Conservation (phyloP, 306 rosid species). For the Dalbergia cultrata region DNA sequence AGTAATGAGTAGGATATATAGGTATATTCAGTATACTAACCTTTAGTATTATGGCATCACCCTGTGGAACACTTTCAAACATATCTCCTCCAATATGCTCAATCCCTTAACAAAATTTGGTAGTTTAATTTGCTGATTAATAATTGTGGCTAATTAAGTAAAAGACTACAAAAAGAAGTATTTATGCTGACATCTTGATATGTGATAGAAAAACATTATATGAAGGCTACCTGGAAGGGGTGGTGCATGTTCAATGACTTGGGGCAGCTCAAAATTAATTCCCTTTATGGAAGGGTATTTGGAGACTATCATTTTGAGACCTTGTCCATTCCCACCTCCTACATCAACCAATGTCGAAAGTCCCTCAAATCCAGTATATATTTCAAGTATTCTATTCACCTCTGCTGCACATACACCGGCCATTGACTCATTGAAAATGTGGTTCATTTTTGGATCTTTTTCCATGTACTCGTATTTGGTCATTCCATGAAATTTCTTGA, state of each 20-base stretch:
- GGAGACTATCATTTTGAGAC: conserved; percentile 46
- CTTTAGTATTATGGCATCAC: conserved; percentile 49
- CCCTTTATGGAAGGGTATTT: conserved; percentile 49
- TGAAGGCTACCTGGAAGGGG: conserved; percentile 22
- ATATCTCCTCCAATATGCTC: conserved; percentile 54
- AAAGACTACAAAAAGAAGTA: not conserved
- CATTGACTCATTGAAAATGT: conserved; percentile 44
- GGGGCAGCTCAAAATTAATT: conserved; percentile 54
- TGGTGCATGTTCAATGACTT: conserved; percentile 45
- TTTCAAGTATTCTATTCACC: conserved; percentile 43
- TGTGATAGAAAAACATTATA: not conserved
- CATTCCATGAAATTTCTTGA: conserved; percentile 43
- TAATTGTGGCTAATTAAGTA: not conserved
- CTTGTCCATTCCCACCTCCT: conserved; percentile 52
- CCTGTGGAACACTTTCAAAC: conserved; percentile 45
- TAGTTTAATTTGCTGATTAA: not conserved
- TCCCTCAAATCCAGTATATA: conserved; percentile 47
- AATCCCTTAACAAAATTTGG: conserved; percentile 37
- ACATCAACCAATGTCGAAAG: conserved; percentile 49
- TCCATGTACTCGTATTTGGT: conserved; percentile 46
- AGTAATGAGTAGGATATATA: not conserved
- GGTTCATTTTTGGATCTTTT: conserved; percentile 36
- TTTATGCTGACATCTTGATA: not conserved
- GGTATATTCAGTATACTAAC: conserved; percentile 3
- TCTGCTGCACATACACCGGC: not conserved